Conservation (phyloP, 1,139 yeast species). For the Meyerozyma guilliermondii region DNA sequence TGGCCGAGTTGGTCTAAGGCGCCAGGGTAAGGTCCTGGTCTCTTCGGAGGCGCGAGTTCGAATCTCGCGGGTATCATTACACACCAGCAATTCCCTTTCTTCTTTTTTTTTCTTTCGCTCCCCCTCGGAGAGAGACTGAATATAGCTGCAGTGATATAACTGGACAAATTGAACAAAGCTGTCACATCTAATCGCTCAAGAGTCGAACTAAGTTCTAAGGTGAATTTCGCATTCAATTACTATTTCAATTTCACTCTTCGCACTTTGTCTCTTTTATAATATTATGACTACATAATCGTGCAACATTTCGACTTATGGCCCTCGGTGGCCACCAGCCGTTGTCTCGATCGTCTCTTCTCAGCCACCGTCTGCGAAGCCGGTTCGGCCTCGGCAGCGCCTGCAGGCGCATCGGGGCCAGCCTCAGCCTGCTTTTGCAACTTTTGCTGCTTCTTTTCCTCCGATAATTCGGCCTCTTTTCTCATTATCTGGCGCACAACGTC, state of each 20-base stretch:
- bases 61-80: constrained; percentile 48
- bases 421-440: constrained; percentile 30
- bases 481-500: constrained; percentile 87
- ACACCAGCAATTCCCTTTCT: constrained; percentile 2
- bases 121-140: too few species aligned
- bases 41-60: constrained; percentile 57
- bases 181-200: too few species aligned
- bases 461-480: constrained; percentile 59
- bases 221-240: too few species aligned
- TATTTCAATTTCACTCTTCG: too few species aligned
- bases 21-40: constrained; percentile 53
- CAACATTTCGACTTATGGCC: neutral
- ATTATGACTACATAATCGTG: neutral
- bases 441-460: constrained; percentile 45
- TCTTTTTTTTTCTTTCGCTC: neutral
- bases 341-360: neutral
- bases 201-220: too few species aligned
- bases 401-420: neutral
- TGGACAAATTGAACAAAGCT: too few species aligned
- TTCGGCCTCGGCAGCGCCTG: neutral
- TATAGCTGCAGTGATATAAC: too few species aligned
- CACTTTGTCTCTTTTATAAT: too few species aligned
- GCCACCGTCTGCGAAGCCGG: neutral
- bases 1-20: constrained; percentile 49
- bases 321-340: neutral